Percentiles rank a stretch among this genome's conserved stretches.
Conservation (phyloP, 2,329 filamentous ascomycete species). For the Penicillium sp. region DNA sequence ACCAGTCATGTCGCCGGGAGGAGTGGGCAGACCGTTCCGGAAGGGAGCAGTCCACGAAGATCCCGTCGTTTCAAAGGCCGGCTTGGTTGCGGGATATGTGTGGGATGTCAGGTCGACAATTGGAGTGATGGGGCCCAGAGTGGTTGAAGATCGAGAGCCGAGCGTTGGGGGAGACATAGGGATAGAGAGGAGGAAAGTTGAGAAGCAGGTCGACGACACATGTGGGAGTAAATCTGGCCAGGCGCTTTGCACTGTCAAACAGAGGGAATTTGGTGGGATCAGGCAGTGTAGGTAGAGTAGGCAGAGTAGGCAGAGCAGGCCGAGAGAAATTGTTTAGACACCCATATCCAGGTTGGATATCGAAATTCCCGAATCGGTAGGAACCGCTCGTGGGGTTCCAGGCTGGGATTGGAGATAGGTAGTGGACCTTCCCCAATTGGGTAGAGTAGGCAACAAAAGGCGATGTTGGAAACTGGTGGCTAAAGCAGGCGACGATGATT, state of each 20-base stretch:
- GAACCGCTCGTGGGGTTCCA: slow-evolving; percentile 2
- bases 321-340: slow-evolving; percentile 1
- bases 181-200: slow-evolving; percentile 23
- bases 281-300: background rate
- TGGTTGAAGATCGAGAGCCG: slow-evolving; percentile 36
- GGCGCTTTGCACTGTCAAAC: background rate
- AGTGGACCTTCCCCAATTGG: slow-evolving; percentile 10
- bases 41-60: slow-evolving; percentile 44
- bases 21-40: slow-evolving; percentile 50
- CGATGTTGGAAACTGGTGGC: background rate
- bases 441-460: slow-evolving; percentile 1
- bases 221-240: slow-evolving; percentile 14
- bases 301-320: slow-evolving; percentile 7
- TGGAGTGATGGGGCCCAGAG: slow-evolving; percentile 37
- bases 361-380: background rate
- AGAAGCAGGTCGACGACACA: slow-evolving; percentile 24
- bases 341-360: slow-evolving; percentile 8
- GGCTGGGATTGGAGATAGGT: background rate
- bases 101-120: slow-evolving; percentile 32
- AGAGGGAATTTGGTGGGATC: background rate
- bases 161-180: slow-evolving; percentile 45
- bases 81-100: slow-evolving; percentile 22
- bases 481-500: background rate
- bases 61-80: slow-evolving; percentile 29
- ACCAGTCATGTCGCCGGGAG: slow-evolving; percentile 51